Conservation (phyloP, 805 yeast species). For the Nakazawaea peltata region DNA sequence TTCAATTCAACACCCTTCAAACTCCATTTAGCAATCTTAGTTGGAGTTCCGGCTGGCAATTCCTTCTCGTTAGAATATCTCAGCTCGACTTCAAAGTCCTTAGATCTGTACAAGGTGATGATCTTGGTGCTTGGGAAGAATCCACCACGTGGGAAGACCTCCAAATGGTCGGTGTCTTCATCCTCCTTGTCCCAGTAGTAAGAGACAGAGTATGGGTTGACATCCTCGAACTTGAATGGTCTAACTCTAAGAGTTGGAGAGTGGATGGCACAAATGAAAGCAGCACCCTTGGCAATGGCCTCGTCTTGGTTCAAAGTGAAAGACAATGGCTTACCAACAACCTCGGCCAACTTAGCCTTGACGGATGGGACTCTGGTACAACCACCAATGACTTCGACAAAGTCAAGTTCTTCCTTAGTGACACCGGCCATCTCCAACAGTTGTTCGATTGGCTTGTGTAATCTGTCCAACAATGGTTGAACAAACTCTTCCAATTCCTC, state of each 20-base stretch:
- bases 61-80: constrained; percentile 68
- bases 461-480: constrained; percentile 70
- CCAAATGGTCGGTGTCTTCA: constrained; percentile 86
- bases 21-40: constrained; percentile 75
- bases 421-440: constrained; percentile 81
- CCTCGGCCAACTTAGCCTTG: constrained; percentile 71
- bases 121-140: constrained; percentile 91
- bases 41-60: constrained; percentile 63
- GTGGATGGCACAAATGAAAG: constrained; percentile 97
- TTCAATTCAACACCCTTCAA: constrained; percentile 77
- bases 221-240: constrained; percentile 96
- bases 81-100: constrained; percentile 82
- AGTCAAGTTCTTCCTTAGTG: constrained; percentile 66
- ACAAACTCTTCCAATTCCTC: constrained; percentile 90
- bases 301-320: constrained; percentile 98
- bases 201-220: constrained; percentile 85
- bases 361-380: constrained; percentile 95
- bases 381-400: constrained; percentile 96
- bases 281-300: constrained; percentile 98
- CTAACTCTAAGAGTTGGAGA: constrained; percentile 98
- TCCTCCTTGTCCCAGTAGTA: constrained; percentile 92
- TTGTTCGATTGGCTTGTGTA: constrained; percentile 66
- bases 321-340: constrained; percentile 80
- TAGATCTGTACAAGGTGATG: constrained; percentile 86
- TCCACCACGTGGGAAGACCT: constrained; percentile 95